Percentiles rank a stretch among this genome's conserved stretches.
Conservation (phyloP, 129 eudicot species). For the Flaveria ramosissima region DNA sequence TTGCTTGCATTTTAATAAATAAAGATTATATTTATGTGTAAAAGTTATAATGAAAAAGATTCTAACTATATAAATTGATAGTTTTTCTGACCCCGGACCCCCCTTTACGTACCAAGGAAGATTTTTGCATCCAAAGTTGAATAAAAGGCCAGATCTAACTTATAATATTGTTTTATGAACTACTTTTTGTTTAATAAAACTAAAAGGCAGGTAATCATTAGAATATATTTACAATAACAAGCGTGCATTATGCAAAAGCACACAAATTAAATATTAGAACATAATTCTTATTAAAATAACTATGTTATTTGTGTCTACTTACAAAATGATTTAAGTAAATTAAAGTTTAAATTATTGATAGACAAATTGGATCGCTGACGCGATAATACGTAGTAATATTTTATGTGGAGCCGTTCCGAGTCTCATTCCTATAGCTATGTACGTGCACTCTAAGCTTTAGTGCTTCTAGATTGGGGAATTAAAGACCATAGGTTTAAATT, state of each 20-base stretch:
- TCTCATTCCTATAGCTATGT: no score
- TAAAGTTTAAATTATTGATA: not conserved
- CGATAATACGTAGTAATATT: no score
- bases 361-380: not conserved
- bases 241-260: not conserved
- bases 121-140: slow-evolving; percentile 19
- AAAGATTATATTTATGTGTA: no score
- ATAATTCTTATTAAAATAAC: no score
- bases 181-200: not conserved
- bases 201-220: not conserved
- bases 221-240: not conserved
- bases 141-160: slow-evolving; percentile 19
- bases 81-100: not conserved
- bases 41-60: no score
- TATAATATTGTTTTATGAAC: not conserved
- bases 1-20: no score
- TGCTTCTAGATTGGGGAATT: not conserved
- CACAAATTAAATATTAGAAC: not conserved
- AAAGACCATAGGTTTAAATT: not conserved
- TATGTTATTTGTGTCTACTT: not conserved
- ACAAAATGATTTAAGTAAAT: not conserved
- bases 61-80: not conserved
- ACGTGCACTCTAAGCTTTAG: not conserved
- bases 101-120: slow-evolving; percentile 22
- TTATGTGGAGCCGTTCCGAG: no score